Base-by-base conservation (phyloP, 345 rosid species). In the Mercurialis annua region DNA sequence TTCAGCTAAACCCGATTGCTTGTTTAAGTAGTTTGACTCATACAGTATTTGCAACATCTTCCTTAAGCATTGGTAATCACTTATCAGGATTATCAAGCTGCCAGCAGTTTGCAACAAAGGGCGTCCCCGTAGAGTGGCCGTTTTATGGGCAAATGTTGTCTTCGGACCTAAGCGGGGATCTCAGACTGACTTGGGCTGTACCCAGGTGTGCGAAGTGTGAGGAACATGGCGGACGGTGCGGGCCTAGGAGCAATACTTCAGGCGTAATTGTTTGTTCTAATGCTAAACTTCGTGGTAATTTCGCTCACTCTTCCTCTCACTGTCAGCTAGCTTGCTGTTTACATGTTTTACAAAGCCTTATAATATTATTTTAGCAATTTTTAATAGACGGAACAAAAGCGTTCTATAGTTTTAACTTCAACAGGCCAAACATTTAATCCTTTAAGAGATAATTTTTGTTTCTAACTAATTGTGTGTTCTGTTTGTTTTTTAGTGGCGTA, bases 41-140 rank as follows among this genome's bases (percentile, higher is more conserved):
- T 82, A 74, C 81, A 12, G 84, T 89, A 64, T 87, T 84, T 42
- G 96, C 97, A 10, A 81, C 90, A 15, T 82, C 90, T 5, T 84
- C 88, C 0, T 50, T 62, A 6, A 48, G 51, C 21, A 62, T 74
- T 21, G 17, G 68, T 1, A 6, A 27, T 6, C 6, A 3, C 50
- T 48, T 88, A 73, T 30, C 57, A 34, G 23, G 15, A 9, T 0
- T 5, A 42, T 34, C 76, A 4, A 74, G 85, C 2, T 91, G 97
- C 68, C 40, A 49, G 21, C 5, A 50, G 0, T 60, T 78, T 76
- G 67, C 72, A 18, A 46, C 58, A 1, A 83, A 79, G 44, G 40
- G 62, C 6, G 85, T 84, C 56, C 96, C 93, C 0, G 86, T 85
- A 23, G 63, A 69, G 14, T 71, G 83, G 86, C 83, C 88, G 58